Conservation (phyloP, 2,329 filamentous ascomycete species). For the Cladorrhinum sp. region DNA sequence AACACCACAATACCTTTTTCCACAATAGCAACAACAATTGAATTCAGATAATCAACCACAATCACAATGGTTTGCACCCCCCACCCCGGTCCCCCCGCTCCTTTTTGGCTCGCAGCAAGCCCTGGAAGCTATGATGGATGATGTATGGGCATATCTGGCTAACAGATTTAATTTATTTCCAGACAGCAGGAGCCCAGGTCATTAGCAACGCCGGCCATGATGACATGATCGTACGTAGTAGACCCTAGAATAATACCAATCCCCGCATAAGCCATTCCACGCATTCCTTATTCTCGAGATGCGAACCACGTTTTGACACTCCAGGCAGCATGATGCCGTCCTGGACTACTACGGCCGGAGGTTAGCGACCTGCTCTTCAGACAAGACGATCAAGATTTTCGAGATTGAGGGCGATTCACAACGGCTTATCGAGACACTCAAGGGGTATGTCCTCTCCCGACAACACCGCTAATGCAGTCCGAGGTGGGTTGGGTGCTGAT, state of each 20-base stretch:
- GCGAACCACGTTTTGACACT: conserved; percentile 9
- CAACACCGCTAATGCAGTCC: background rate
- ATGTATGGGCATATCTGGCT: background rate
- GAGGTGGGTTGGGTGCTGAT: background rate
- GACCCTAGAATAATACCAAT: background rate
- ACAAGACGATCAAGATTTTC: conserved; percentile 99
- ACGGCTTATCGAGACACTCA: conserved; percentile 85
- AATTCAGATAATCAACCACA: background rate
- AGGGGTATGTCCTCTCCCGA: conserved; percentile 62
- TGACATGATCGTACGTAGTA: conserved; percentile 97
- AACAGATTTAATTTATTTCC: conserved; percentile 13
- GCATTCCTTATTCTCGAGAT: background rate
- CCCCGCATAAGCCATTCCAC: background rate
- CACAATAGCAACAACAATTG: background rate
- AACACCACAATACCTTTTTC: too few species aligned
- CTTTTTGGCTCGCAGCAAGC: too few species aligned
- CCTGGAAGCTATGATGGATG: conserved; percentile 1
- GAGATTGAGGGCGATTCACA: conserved; percentile 94
- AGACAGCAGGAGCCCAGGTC: conserved; percentile 58
- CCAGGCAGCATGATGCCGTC: conserved; percentile 82
- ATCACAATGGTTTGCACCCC: conserved; percentile 16
- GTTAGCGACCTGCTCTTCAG: conserved; percentile 94
- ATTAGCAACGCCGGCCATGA: conserved; percentile 88
- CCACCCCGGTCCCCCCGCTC: background rate
- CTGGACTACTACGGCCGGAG: conserved; percentile 97